Base-by-base conservation (phyloP, 1,284 basidiomycete genomes). In the Ceratobasidium sp. region DNA sequence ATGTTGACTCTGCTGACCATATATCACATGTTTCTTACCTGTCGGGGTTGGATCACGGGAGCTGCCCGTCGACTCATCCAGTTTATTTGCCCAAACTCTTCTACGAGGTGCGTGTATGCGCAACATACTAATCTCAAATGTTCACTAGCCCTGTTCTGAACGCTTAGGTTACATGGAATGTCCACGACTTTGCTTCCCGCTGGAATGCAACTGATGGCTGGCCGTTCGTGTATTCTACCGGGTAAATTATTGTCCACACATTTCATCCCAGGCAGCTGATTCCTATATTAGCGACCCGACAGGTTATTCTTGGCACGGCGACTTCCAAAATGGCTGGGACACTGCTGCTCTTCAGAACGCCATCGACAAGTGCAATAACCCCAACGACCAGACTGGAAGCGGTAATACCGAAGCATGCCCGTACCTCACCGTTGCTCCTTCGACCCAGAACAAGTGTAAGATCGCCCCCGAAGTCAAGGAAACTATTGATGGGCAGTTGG, bases 341-440 rank as follows among this genome's bases (percentile, higher is more conserved):
- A 46, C 41, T 6, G 34, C 53, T 16, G 51, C 24, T 1, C 73
- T 58, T 19, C 85, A 87, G 77, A 81, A 82, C 43, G 85, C 86
- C n/a, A 86, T 87, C 74, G 83, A 86, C 78, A 77, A 83, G 31
- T 88, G 86, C 80, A 82, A 85, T 77, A 82, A 84, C 72, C 80
- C 82, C 27, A 82, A 81, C 48, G 80, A 83, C 75, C 78, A 81
- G 13, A 84, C 83, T 0, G 80, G 79, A 29, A 79, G 74, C 7
- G 81, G 81, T 43, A 79, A 83, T 19, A 83, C 85, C 1, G 83
- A 83, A 63, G 82, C 84, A 1, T 88, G 86, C 80, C 76, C 78
- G 34, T 83, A 80, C 78, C 79, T 81, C 1, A 61, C 77, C 19
- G 74, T 69, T 19, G 19, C 24, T n/a, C 37, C 54, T 16, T 53